phyloP scores from a whole-genome alignment of 2,329 filamentous ascomycete genomes.

The Ophiostoma tasmaniense region DNA sequence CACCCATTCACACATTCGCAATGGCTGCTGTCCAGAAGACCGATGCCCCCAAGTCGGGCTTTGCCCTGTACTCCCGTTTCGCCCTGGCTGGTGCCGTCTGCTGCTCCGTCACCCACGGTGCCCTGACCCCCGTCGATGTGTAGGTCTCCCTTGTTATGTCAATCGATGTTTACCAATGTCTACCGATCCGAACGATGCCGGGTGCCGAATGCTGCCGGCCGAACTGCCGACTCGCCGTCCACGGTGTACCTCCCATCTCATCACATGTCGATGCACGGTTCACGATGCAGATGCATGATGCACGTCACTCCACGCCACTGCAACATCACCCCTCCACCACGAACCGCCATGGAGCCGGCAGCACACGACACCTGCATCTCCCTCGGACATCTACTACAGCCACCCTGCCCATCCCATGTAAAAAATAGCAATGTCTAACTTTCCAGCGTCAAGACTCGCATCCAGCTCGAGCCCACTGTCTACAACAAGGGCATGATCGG shows the following conservation, averaged over 20 bases:
- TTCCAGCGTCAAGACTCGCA: constrained; percentile 72
- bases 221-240: no score
- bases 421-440: neutral
- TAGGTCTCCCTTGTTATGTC: constrained; percentile 47
- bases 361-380: neutral
- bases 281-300: neutral
- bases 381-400: neutral
- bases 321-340: neutral
- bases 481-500: constrained; percentile 76
- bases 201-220: no score
- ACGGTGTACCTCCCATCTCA: neutral
- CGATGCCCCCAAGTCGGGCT: constrained; percentile 32
- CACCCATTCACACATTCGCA: constrained; percentile 26
- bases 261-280: neutral
- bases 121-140: constrained; percentile 97
- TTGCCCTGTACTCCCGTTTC: constrained; percentile 86
- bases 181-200: neutral
- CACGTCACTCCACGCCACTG: neutral
- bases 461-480: constrained; percentile 72
- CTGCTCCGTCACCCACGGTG: constrained; percentile 96
- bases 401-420: neutral
- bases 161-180: neutral
- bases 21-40: constrained; percentile 42
- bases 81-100: constrained; percentile 95
- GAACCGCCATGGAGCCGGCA: neutral